phyloP scores from a whole-genome alignment of 495 filamentous ascomycete genomes.

The Neurospora sp. region DNA sequence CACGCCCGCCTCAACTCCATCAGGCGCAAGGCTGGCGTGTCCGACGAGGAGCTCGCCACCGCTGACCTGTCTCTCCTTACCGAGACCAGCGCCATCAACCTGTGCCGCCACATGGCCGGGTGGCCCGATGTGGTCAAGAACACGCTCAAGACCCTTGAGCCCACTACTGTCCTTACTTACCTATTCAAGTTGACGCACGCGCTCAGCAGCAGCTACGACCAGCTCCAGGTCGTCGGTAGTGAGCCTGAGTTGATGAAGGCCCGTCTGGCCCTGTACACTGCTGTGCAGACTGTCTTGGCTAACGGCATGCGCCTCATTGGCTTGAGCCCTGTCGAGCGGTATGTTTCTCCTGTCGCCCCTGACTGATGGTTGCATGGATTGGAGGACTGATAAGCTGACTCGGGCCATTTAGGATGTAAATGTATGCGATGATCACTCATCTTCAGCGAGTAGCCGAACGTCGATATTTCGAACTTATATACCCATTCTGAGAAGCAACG shows the following conservation, averaged over 20 bases:
- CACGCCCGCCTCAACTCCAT: slow-evolving; percentile 57
- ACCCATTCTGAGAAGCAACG: not conserved
- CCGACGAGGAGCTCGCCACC: slow-evolving; percentile 41
- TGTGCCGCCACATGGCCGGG: slow-evolving; percentile 50
- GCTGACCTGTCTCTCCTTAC: slow-evolving; percentile 49
- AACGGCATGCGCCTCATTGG: slow-evolving; percentile 82
- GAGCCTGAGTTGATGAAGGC: slow-evolving; percentile 61
- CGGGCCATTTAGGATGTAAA: slow-evolving; percentile 17
- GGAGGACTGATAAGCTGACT: not conserved
- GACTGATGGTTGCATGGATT: not conserved
- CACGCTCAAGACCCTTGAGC: slow-evolving; percentile 55
- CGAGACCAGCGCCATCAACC: slow-evolving; percentile 49
- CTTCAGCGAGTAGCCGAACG: not conserved
- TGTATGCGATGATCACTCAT: not conserved
- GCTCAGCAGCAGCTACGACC: slow-evolving; percentile 74
- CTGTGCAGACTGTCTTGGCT: slow-evolving; percentile 63
- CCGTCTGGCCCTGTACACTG: slow-evolving; percentile 73
- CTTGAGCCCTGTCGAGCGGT: slow-evolving; percentile 63
- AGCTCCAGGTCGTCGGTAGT: slow-evolving; percentile 68
- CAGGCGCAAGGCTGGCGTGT: slow-evolving; percentile 41
- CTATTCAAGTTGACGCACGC: slow-evolving; percentile 83
- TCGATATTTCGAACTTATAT: not conserved
- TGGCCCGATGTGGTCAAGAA: slow-evolving; percentile 57
- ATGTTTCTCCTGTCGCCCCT: slow-evolving; percentile 1
- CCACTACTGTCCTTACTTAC: slow-evolving; percentile 63